Evolutionary conservation across 768 basidiomycete species (phyloP).

Genomic region (Tricholoma bakamatsutake): DNA sequence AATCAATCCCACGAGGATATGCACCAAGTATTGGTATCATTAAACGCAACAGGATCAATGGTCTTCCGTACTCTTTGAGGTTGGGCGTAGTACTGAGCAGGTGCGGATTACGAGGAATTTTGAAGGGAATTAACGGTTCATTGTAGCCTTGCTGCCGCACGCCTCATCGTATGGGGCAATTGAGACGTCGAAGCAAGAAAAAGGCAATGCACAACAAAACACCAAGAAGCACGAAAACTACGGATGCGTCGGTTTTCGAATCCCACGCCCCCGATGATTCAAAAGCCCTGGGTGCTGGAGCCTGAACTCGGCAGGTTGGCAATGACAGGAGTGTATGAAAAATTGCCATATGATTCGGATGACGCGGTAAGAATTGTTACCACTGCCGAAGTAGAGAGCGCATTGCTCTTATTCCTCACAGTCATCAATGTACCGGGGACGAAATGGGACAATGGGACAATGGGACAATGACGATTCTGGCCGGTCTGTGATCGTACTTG

Average conservation of each 20-base stretch:
- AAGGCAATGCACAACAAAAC: slow-evolving; percentile 44
- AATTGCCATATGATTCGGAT: slow-evolving; percentile 36
- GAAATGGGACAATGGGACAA: slow-evolving; percentile 38
- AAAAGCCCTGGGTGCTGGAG: slow-evolving; percentile 11
- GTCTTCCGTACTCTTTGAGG: not conserved
- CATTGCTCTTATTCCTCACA: slow-evolving; percentile 28
- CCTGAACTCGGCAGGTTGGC: slow-evolving; percentile 40
- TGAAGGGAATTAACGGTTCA: slow-evolving; percentile 32
- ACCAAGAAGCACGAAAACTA: slow-evolving; percentile 67
- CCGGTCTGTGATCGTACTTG: slow-evolving; percentile 33
- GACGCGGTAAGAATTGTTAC: slow-evolving; percentile 43
- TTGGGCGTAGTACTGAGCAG: slow-evolving; percentile 1
- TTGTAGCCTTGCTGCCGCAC: slow-evolving; percentile 29
- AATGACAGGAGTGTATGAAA: slow-evolving; percentile 45
- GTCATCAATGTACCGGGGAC: slow-evolving; percentile 36
- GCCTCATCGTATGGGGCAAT: slow-evolving; percentile 29
- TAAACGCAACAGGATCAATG: not conserved
- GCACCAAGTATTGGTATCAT: not conserved
- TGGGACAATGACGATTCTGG: slow-evolving; percentile 39
- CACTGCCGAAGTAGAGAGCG: slow-evolving; percentile 37
- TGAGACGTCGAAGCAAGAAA: slow-evolving; percentile 35
- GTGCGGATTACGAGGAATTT: slow-evolving; percentile 18
- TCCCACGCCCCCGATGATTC: slow-evolving; percentile 19
- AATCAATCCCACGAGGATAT: not conserved
- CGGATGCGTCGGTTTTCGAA: slow-evolving; percentile 17